Evolutionary conservation across 768 basidiomycete species (phyloP).

Genomic region (Rhodotorula kratochvilovae): DNA sequence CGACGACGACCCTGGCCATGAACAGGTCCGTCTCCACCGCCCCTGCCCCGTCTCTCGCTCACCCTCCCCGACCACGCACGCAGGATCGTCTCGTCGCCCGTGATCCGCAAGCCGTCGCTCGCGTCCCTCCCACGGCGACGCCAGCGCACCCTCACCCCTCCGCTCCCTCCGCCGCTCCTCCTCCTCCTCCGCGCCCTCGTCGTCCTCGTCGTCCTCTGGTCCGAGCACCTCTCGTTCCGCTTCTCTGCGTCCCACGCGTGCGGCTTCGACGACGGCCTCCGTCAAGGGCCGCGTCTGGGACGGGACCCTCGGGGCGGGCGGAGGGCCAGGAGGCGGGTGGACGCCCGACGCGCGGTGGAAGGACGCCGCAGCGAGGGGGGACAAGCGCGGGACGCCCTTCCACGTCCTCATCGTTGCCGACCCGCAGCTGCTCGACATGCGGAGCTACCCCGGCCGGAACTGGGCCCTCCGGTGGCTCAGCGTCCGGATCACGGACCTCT

Average conservation of each 20-base stretch:
- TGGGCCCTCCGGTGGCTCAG: slow-evolving; percentile 58
- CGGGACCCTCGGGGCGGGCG: background rate
- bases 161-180: slow-evolving; percentile 9
- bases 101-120: slow-evolving; percentile 47
- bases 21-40: background rate
- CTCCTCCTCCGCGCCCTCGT: slow-evolving; percentile 50
- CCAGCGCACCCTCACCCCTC: background rate
- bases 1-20: no score
- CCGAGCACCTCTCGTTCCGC: slow-evolving; percentile 61
- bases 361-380: background rate
- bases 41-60: background rate
- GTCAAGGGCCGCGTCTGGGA: slow-evolving; percentile 20
- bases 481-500: slow-evolving; percentile 69
- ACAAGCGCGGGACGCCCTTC: slow-evolving; percentile 44
- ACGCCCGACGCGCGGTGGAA: background rate
- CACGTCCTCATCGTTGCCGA: slow-evolving; percentile 81
- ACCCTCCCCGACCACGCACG: background rate
- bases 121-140: background rate
- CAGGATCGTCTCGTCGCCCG: slow-evolving; percentile 12
- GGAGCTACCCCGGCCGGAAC: slow-evolving; percentile 65
- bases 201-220: slow-evolving; percentile 64
- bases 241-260: slow-evolving; percentile 40
- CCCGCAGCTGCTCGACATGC: slow-evolving; percentile 74
- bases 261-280: slow-evolving; percentile 28
- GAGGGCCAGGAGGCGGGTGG: background rate